Conservation (phyloP, 1,284 basidiomycete genomes). For the Ustanciosporium gigantosporum region DNA sequence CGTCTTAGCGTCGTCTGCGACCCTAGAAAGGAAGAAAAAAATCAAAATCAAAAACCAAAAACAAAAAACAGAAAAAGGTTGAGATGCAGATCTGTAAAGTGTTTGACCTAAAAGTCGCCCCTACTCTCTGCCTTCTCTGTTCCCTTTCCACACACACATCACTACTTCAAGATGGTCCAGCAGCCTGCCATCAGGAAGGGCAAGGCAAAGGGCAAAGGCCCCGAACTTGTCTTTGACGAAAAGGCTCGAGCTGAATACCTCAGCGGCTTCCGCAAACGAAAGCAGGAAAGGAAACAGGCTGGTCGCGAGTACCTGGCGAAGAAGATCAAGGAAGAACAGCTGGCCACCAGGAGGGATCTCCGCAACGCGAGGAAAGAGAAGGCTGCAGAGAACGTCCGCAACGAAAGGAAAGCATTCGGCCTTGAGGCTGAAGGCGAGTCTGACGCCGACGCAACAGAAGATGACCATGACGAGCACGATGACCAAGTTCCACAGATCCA, state of each 20-base stretch:
- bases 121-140: too few relatives aligned
- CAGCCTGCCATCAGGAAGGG: constrained; percentile 1
- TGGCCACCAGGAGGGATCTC: constrained; percentile 24
- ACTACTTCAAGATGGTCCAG: background rate
- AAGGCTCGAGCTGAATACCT: constrained; percentile 52
- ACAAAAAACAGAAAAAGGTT: too few relatives aligned
- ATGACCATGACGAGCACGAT: constrained; percentile 10
- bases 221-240: constrained; percentile 54
- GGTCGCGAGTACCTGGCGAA: constrained; percentile 44
- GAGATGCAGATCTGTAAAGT: too few relatives aligned
- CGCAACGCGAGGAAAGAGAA: constrained; percentile 42
- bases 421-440: constrained; percentile 42
- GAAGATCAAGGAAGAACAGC: constrained; percentile 44
- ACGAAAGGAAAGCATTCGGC: constrained; percentile 46
- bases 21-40: too few relatives aligned
- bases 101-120: too few relatives aligned
- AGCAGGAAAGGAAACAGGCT: constrained; percentile 52
- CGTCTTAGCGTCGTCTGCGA: too few relatives aligned
- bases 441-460: constrained; percentile 30
- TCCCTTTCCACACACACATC: background rate
- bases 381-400: constrained; percentile 53
- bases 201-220: constrained; percentile 25
- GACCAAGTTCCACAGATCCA: constrained; percentile 17
- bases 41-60: too few relatives aligned
- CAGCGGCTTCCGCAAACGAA: constrained; percentile 58